phyloP scores from a whole-genome alignment of 345 rosid genomes.

The Boechera divaricarpa region DNA sequence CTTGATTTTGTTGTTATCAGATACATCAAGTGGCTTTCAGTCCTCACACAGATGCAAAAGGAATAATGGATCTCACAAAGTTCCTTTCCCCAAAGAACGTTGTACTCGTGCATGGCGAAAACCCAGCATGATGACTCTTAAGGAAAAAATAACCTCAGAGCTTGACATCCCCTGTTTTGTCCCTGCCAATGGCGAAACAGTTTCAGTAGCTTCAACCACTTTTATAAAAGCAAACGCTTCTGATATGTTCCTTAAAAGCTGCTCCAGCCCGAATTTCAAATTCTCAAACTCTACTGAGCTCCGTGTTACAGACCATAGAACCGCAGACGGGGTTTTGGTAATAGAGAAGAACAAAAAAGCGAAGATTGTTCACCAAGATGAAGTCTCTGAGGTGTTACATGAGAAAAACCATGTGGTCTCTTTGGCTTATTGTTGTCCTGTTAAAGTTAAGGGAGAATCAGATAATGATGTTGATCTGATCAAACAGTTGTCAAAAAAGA shows the following conservation, averaged over 20 bases:
- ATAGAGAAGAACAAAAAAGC: conserved; percentile 60
- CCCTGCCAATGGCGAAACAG: conserved; percentile 80
- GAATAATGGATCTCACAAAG: conserved; percentile 91
- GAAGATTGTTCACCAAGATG: conserved; percentile 76
- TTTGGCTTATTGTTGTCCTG: conserved; percentile 71
- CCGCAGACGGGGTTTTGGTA: conserved; percentile 62
- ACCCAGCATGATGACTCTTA: conserved; percentile 81
- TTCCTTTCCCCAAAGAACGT: conserved; percentile 86
- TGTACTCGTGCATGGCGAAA: conserved; percentile 91
- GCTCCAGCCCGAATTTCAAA: conserved; percentile 69
- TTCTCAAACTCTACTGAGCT: conserved; percentile 52
- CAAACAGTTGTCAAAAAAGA: conserved; percentile 45
- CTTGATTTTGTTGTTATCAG: conserved; percentile 48
- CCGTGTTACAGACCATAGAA: conserved; percentile 69
- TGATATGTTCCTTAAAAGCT: conserved; percentile 63
- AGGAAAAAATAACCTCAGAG: conserved; percentile 71
- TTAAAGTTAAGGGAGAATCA: conserved; percentile 35
- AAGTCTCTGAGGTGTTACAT: conserved; percentile 55
- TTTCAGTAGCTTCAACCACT: conserved; percentile 64
- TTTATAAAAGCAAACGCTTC: conserved; percentile 69
- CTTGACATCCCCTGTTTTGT: conserved; percentile 69
- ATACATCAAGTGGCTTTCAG: conserved; percentile 93
- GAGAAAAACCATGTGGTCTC: conserved; percentile 55
- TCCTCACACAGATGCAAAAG: conserved; percentile 93
- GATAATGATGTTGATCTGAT: conserved; percentile 45